Base-by-base conservation (phyloP, 345 rosid species). In the Pistacia atlantica region DNA sequence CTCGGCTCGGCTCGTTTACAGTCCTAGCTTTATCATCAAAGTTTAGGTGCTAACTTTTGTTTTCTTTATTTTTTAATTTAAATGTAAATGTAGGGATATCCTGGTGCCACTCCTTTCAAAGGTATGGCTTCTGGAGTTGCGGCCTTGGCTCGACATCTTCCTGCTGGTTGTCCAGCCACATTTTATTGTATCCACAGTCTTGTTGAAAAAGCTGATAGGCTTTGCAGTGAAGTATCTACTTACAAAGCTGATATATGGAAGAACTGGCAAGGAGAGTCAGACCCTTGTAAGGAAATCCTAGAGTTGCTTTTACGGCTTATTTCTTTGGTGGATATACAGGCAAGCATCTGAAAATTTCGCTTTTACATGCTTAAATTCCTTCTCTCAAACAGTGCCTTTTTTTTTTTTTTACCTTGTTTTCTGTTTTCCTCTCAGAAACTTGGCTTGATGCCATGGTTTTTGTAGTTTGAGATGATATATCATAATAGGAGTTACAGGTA, bases 71-170 rank as follows among this genome's bases (percentile, higher is more conserved):
- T 46, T 51, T 62, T 83, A 71, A 3, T 72, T 11, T 71, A 73
- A 72, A 9, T 71, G 13, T 66, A 75, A 79, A 48, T 81, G 67
- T 79, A 96, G 99, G 90, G 83, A 63, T 93, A 87, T 86, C 99
- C 97, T 46, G 89, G 79, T 77, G 73, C 81, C 76, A 93, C 99
- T 54, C 94, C 99, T 45, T 96, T 96, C 81, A 96, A 96, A 80
- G 98, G 98, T 61, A 85, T 96, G 92, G 99, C 99, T 84, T 87
- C 95, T 22, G 99, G 98, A 61, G 90, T 93, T 73, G 97, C 84
- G 67, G 88, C 98, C 76, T 79, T 93, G 88, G 89, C 88, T 77
- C 86, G 91, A 72, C 84, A 93, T 85, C 94, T 95, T 85, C 97
- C 97, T 74, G 97, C 97, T 16, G 97, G 99, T 77, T 91, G 97